Evolutionary conservation across 352 stramenopile species (phyloP).

Genomic region (Globisporangium orthogonon): DNA sequence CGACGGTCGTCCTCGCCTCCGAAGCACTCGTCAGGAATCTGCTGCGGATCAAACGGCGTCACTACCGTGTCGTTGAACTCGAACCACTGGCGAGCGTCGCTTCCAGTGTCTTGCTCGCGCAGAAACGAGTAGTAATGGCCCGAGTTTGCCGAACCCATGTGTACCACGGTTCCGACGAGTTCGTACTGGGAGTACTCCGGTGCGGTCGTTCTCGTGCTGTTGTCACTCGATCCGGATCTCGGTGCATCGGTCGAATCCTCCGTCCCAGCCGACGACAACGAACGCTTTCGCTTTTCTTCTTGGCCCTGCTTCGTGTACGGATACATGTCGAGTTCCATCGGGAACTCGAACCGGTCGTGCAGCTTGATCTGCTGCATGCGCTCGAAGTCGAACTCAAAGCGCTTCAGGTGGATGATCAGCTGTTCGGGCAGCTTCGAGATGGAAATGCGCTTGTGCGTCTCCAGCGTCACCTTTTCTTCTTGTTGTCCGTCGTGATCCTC

Average conservation of each 20-base stretch:
- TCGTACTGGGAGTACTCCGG: slow-evolving; percentile 86
- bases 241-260: slow-evolving; percentile 7
- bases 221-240: slow-evolving; percentile 20
- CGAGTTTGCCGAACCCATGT: slow-evolving; percentile 83
- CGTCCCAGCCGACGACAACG: slow-evolving; percentile 16
- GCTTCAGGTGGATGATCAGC: slow-evolving; percentile 93
- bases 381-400: slow-evolving; percentile 95
- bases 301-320: slow-evolving; percentile 87
- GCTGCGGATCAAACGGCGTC: slow-evolving; percentile 57
- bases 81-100: slow-evolving; percentile 53
- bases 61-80: slow-evolving; percentile 88
- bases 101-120: slow-evolving; percentile 41
- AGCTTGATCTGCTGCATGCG: slow-evolving; percentile 93
- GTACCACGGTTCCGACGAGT: slow-evolving; percentile 81
- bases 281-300: slow-evolving; percentile 42
- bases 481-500: slow-evolving; percentile 19
- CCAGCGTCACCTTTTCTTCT: slow-evolving; percentile 69
- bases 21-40: slow-evolving; percentile 75
- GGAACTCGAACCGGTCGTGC: slow-evolving; percentile 93
- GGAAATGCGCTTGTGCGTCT: slow-evolving; percentile 88
- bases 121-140: slow-evolving; percentile 91
- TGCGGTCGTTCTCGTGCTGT: slow-evolving; percentile 23
- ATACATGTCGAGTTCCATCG: slow-evolving; percentile 85
- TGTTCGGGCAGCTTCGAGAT: slow-evolving; percentile 86
- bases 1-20: slow-evolving; percentile 40